These are phyloP conservation scores for Bryoglossum gracile DNA, from an alignment of 495 filamentous ascomycete genomes.

Conservation along the genomic window DNA sequence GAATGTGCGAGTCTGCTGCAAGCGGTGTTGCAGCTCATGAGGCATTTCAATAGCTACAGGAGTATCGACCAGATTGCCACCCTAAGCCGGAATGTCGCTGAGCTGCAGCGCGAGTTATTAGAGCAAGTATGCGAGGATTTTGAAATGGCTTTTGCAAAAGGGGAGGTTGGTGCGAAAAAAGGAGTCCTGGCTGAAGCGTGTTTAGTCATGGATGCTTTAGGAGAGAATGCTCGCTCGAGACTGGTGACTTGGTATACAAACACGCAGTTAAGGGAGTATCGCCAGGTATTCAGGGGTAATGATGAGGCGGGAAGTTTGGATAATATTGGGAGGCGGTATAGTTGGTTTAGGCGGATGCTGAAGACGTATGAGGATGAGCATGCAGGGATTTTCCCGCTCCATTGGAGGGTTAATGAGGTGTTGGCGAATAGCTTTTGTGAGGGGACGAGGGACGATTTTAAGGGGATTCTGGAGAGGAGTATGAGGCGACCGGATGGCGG, in stretches of 20 bases:
- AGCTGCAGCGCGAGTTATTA: slow-evolving; percentile 86
- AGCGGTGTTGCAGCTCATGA: slow-evolving; percentile 96
- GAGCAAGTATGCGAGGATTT: slow-evolving; percentile 99
- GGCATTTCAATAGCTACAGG: slow-evolving; percentile 95
- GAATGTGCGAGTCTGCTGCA: slow-evolving; percentile 94
- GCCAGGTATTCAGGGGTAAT: slow-evolving; percentile 85
- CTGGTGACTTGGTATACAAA: slow-evolving; percentile 97
- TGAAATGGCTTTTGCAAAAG: slow-evolving; percentile 88
- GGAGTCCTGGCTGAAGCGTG: slow-evolving; percentile 78
- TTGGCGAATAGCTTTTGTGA: slow-evolving; percentile 93
- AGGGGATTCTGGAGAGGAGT: slow-evolving; percentile 79
- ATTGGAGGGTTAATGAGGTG: slow-evolving; percentile 86
- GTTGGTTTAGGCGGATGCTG: slow-evolving; percentile 93
- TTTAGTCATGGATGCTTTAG: slow-evolving; percentile 88
- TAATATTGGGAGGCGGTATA: slow-evolving; percentile 90
- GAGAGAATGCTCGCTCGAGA: slow-evolving; percentile 76
- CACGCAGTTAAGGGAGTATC: slow-evolving; percentile 90
- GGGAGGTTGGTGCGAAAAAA: slow-evolving; percentile 65
- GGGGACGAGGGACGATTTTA: slow-evolving; percentile 91
- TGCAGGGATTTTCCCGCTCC: slow-evolving; percentile 73
- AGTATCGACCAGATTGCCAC: slow-evolving; percentile 97
- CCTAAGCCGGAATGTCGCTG: slow-evolving; percentile 85
- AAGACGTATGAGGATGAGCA: slow-evolving; percentile 97
- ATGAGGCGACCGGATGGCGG: slow-evolving; percentile 72
- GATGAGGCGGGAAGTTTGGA: slow-evolving; percentile 96